Conservation (phyloP, 2,329 filamentous ascomycete species). For the Endothia cerciana region DNA sequence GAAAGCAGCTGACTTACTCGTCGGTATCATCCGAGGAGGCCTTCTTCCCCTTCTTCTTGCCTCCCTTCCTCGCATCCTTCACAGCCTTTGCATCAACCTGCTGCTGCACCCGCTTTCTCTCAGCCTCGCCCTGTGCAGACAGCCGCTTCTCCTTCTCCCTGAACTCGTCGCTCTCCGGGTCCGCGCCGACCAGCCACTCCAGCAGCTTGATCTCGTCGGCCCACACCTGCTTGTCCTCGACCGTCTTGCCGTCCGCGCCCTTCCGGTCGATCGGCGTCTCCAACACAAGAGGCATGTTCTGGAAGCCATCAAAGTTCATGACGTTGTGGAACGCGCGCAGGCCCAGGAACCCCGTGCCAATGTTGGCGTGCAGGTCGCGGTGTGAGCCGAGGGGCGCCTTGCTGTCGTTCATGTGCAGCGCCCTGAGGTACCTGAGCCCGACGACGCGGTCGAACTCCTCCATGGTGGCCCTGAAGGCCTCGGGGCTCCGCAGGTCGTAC, state of each 20-base stretch:
- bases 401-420: slow-evolving; percentile 93
- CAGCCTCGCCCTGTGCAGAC: slow-evolving; percentile 67
- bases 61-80: slow-evolving; percentile 55
- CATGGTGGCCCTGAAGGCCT: slow-evolving; percentile 74
- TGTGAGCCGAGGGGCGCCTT: slow-evolving; percentile 84
- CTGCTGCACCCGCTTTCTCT: slow-evolving; percentile 75
- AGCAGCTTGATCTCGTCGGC: slow-evolving; percentile 93
- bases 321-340: slow-evolving; percentile 88
- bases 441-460: slow-evolving; percentile 76
- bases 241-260: slow-evolving; percentile 64
- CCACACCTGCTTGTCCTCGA: slow-evolving; percentile 85
- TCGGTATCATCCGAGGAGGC: slow-evolving; percentile 38
- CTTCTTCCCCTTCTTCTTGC: slow-evolving; percentile 43
- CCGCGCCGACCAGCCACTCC: slow-evolving; percentile 84
- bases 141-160: slow-evolving; percentile 65
- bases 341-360: slow-evolving; percentile 91
- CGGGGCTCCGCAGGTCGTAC: slow-evolving; percentile 81
- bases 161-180: slow-evolving; percentile 76
- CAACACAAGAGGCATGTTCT: slow-evolving; percentile 84
- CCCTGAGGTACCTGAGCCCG: slow-evolving; percentile 78
- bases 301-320: slow-evolving; percentile 79
- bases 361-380: slow-evolving; percentile 92
- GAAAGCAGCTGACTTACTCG: slow-evolving; percentile 31
- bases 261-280: slow-evolving; percentile 90
- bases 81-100: slow-evolving; percentile 77